Evolutionary conservation across 371 early-diverging fungal genomes (phyloP), one percentile per base, ranked within the genome.

Genomic region (Mucor plumbeus): DNA sequence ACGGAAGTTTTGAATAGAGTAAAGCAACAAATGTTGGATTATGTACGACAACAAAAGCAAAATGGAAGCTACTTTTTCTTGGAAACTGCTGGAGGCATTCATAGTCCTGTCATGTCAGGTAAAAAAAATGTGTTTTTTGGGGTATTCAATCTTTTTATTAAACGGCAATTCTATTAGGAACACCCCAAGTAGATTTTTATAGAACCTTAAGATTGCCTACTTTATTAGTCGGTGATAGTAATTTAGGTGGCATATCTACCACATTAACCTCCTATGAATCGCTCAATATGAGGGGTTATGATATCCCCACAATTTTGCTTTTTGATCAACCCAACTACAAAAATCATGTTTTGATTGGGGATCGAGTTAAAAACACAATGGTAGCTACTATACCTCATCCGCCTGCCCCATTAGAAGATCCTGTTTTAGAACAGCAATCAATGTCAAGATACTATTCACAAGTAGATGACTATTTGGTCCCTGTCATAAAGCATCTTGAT

Each of bases 221-320:
- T 11, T 68, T 95, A 14, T 81, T 95, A 0, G 74, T 94, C 31
- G 95, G 94, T 21, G 95, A 93, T 74, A 78, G 89, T 44, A 79
- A 85, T 11, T 77, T 95, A 1, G 94, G 94, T 36, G 94, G 94
- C 1, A 93, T 95, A 61, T 91, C 92, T 0, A 92, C 95, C 4
- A 93, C 95, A 5, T 62, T 93, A 34, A 83, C 91, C 0, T 84
- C 93, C 0, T 90, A 85, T 71, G 95, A 95, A 68, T 84, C 91
- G 0, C 79, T 93, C 39, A 76, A 79, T 15, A 61, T 90, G 13
- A 84, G 91, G 44, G 94, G 93, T 3, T 93, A 92, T 72, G 90
- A 91, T 63, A 80, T 95, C 21, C 88, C 90, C 10, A 74, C 85
- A 3, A 63, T 93, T 10, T 72, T 93, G 21, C 70, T 92, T 55